These are phyloP conservation scores for Brettanomyces nanus DNA, from an alignment of 805 yeast genomes.

Conservation along the genomic window DNA sequence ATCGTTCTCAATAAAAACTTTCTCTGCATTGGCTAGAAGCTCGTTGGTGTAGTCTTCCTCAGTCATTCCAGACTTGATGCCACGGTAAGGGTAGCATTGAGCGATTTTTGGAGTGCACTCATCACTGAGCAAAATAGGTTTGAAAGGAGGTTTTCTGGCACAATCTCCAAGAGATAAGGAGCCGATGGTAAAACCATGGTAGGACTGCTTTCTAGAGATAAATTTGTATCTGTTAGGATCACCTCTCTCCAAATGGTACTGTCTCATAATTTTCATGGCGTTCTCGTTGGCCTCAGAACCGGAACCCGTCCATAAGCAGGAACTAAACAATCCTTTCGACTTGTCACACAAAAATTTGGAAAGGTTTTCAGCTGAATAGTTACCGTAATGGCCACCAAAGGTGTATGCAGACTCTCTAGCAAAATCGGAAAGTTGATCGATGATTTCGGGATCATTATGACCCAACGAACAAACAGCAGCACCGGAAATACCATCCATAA, in stretches of 20 bases:
- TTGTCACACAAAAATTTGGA: conserved; percentile 34
- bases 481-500: conserved; percentile 37
- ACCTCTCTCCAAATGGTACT: conserved; percentile 36
- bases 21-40: conserved; percentile 33
- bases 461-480: conserved; percentile 44
- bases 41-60: conserved; percentile 30
- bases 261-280: conserved; percentile 60
- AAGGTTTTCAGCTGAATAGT: conserved; percentile 33
- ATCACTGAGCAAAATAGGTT: conserved; percentile 18
- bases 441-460: conserved; percentile 31
- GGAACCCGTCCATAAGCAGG: conserved; percentile 46
- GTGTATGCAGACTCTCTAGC: conserved; percentile 28
- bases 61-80: conserved; percentile 22
- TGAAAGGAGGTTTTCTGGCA: conserved; percentile 28
- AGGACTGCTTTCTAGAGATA: conserved; percentile 36
- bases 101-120: conserved; percentile 24
- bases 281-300: conserved; percentile 82
- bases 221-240: conserved; percentile 32
- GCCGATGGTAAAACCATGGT: conserved; percentile 43
- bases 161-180: conserved; percentile 34
- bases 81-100: conserved; percentile 28
- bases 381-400: conserved; percentile 25
- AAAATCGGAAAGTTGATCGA: conserved; percentile 28
- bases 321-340: conserved; percentile 30
- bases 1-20: conserved; percentile 31